Evolutionary conservation across 2,329 filamentous ascomycete species (phyloP).

Genomic region (Alternaria longipes): DNA sequence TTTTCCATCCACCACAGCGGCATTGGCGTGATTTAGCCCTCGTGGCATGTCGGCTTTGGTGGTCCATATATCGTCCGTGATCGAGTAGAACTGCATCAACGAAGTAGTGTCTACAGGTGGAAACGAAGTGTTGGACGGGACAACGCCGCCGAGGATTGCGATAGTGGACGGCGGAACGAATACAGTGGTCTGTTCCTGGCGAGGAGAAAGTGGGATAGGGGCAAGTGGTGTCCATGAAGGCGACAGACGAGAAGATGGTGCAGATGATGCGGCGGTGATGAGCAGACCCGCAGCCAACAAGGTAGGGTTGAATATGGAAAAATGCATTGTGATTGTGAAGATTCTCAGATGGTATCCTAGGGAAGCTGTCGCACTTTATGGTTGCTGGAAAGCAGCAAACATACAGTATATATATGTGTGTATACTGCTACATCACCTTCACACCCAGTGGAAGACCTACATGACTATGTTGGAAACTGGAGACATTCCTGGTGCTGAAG

Average conservation of each 20-base stretch:
- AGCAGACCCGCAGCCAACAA: neutral
- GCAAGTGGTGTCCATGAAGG: slow-evolving; percentile 27
- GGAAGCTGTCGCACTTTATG: neutral
- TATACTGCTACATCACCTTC: neutral
- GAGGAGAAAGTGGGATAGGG: slow-evolving; percentile 22
- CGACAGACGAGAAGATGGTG: neutral
- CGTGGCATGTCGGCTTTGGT: slow-evolving; percentile 24
- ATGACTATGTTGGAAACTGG: neutral
- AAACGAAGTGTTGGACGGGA: slow-evolving; percentile 13
- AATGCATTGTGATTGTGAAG: neutral
- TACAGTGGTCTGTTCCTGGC: slow-evolving; percentile 40
- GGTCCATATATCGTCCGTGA: slow-evolving; percentile 30
- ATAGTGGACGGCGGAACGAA: slow-evolving; percentile 31
- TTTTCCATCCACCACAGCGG: slow-evolving; percentile 27
- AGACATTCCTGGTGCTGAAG: neutral
- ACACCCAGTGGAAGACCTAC: neutral
- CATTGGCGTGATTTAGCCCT: slow-evolving; percentile 39
- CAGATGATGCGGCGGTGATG: neutral
- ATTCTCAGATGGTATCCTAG: neutral
- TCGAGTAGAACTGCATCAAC: slow-evolving; percentile 34
- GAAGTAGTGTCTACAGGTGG: slow-evolving; percentile 22
- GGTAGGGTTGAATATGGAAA: neutral
- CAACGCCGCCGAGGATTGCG: slow-evolving; percentile 35
- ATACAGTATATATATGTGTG: neutral
- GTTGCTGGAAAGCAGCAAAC: neutral